Base-by-base conservation (phyloP, 176 grass and related monocot genomes). In the Carex scoparia region DNA sequence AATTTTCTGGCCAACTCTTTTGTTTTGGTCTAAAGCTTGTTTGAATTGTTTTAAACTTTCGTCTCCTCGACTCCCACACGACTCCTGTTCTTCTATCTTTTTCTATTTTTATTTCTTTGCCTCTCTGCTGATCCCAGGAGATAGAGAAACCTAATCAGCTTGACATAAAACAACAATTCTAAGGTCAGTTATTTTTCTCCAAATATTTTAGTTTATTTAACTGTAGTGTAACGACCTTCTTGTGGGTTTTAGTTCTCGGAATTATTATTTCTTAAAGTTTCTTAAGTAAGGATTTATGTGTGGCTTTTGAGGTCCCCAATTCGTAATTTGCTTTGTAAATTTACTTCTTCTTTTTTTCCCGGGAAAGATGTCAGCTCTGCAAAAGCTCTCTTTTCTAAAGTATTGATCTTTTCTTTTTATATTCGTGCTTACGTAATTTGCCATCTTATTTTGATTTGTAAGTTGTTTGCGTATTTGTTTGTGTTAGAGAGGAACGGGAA, bases 11-110 rank as follows among this genome's bases (percentile, higher is more conserved):
- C 80, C 59, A 69, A 83, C 42, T 69, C 19, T 83, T 69, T 46
- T n/a, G 38, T 69, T 82, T 48, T 83, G 19, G 80, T 83, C 80
- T 54, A 82, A 83, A 83, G 62, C 40, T 83, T 51, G 19, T 83
- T 48, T 83, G 62, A 68, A 69, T 19, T 49, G 13, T 28, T 64
- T 51, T 53, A 48, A 78, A 33, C 27, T 46, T 46, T 65, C 69
- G 23, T 77, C 12, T 76, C 37, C 40, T 79, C 84, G 19, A 40
- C 44, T 78, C 10, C 40, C 53, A 40, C 15, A 76, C 72, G 84
- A 66, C 81, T 83, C 65, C 38, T 83, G 44, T 85, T 78, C 37
- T 75, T 76, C 56, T 63, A 13, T 31, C 38, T 5, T 85, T 85
- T 23, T 23, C 23, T 23, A 23, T 23, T 23, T 65, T 61, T 61